A percentile compares a stretch with the other conserved stretches of the same genome.
Conservation (phyloP, 495 filamentous ascomycete species). For the Neurospora sp. region DNA sequence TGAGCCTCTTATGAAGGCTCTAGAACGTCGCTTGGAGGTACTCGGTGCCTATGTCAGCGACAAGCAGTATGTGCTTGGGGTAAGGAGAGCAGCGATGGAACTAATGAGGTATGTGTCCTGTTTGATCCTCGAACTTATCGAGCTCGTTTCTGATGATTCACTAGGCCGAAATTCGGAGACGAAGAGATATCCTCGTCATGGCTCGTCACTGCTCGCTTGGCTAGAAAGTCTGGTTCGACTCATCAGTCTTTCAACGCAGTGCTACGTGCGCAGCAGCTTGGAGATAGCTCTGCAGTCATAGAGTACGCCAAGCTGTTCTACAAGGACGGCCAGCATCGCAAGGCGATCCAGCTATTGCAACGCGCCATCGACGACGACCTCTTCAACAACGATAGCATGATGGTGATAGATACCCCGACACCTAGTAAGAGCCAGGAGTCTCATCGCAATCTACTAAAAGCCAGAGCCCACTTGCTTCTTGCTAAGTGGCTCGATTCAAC, state of each 20-base stretch:
- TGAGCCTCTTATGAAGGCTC: constrained; percentile 41
- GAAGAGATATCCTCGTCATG: constrained; percentile 72
- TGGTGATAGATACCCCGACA: constrained; percentile 33
- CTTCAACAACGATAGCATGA: constrained; percentile 32
- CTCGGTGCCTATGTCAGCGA: constrained; percentile 79
- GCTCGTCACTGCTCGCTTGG: constrained; percentile 76
- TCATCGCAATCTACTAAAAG: constrained; percentile 46
- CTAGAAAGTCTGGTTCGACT: constrained; percentile 70
- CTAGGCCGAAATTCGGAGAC: constrained; percentile 41
- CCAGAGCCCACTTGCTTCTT: constrained; percentile 67
- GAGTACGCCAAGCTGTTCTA: constrained; percentile 91
- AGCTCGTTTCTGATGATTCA: constrained; percentile 19
- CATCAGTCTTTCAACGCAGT: constrained; percentile 89
- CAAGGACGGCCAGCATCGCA: constrained; percentile 87
- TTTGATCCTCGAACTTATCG: constrained; percentile 18
- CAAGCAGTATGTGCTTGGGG: constrained; percentile 88
- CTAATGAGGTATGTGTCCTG: constrained; percentile 43
- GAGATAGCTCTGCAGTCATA: constrained; percentile 74
- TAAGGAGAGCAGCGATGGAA: constrained; percentile 79
- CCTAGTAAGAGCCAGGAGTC: constrained; percentile 32
- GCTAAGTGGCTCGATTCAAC: constrained; percentile 96
- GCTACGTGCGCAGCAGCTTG: constrained; percentile 74
- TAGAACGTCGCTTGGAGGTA: constrained; percentile 69
- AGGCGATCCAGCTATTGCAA: constrained; percentile 84
- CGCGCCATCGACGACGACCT: constrained; percentile 70